phyloP scores from a whole-genome alignment of 345 rosid species.

The Mangifera indica region DNA sequence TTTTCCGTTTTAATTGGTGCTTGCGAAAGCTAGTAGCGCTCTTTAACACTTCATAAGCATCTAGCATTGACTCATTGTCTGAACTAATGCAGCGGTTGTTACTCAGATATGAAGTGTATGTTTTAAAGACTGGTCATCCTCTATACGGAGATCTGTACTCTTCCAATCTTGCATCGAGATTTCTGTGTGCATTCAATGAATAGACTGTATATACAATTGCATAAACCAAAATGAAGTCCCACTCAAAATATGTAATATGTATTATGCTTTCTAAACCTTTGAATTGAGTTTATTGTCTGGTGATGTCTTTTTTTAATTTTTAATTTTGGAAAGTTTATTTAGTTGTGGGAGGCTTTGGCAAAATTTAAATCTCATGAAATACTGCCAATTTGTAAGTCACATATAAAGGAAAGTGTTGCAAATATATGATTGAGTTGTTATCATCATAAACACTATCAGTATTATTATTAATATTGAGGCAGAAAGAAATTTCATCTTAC shows the following conservation, averaged over 20 bases:
- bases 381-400: not conserved
- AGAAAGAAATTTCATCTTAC: too few species aligned
- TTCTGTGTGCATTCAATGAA: conserved; percentile 34
- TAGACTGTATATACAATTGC: conserved; percentile 49
- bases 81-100: conserved; percentile 23
- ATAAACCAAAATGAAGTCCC: conserved; percentile 22
- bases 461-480: too few species aligned
- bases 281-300: not conserved
- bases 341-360: not conserved
- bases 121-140: conserved; percentile 19
- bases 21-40: not conserved
- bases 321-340: too few species aligned
- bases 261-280: conserved; percentile 18
- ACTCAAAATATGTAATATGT: conserved; percentile 20
- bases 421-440: too few species aligned
- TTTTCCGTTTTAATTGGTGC: not conserved
- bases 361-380: not conserved
- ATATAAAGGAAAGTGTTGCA: too few species aligned
- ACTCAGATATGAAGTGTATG: conserved; percentile 9
- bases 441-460: too few species aligned
- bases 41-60: not conserved
- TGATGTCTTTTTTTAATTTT: not conserved
- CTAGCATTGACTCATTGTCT: conserved; percentile 3
- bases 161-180: conserved; percentile 14
- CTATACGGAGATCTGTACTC: conserved; percentile 21